Percentiles rank a stretch among this genome's conserved stretches.
These are phyloP conservation scores for Rhazya stricta DNA, from an alignment of 257 asterid species.

Conservation along the genomic window DNA sequence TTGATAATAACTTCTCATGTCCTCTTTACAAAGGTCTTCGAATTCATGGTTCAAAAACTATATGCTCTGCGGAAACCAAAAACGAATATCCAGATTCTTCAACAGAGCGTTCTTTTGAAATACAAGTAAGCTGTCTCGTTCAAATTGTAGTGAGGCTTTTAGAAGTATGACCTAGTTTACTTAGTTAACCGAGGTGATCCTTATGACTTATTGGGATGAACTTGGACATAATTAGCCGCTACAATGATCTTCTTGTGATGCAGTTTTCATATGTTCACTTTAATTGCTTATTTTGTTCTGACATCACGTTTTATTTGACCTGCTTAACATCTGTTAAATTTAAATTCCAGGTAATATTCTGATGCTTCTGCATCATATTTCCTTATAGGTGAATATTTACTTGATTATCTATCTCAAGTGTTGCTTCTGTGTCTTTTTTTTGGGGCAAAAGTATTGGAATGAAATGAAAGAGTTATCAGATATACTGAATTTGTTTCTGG, in stretches of 20 bases:
- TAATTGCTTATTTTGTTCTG: neutral
- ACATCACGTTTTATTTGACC: neutral
- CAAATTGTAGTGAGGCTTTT: neutral
- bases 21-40: slow-evolving; percentile 61
- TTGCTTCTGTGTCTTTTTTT: neutral
- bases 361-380: too few species aligned
- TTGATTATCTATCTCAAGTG: neutral
- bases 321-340: neutral
- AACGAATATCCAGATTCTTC: slow-evolving; percentile 98
- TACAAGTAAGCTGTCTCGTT: slow-evolving; percentile 62
- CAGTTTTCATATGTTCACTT: neutral
- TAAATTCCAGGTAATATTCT: neutral
- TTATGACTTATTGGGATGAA: neutral
- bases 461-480: neutral
- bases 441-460: neutral
- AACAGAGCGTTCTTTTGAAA: slow-evolving; percentile 93
- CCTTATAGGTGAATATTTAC: neutral
- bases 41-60: slow-evolving; percentile 87
- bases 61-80: slow-evolving; percentile 95
- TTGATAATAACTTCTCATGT: slow-evolving; percentile 19
- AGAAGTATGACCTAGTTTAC: neutral
- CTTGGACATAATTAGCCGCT: neutral
- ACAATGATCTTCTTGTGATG: neutral
- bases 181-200: neutral
- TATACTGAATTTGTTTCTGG: neutral